Conservation (phyloP, 1,284 basidiomycete genomes). For the Rhizopogon hawkerae region DNA sequence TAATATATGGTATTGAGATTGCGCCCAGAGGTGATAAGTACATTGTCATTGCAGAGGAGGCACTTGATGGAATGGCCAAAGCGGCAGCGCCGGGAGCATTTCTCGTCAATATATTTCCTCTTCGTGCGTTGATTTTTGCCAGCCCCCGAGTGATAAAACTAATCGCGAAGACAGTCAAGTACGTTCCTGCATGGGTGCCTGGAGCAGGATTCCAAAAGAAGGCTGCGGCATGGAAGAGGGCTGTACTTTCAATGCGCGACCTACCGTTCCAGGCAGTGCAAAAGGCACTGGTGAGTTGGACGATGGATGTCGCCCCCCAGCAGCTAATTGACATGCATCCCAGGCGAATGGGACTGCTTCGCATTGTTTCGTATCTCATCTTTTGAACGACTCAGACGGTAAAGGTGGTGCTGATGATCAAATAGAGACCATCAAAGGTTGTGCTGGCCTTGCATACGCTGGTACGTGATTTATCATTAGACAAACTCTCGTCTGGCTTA, state of each 20-base stretch:
- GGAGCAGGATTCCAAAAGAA: conserved; percentile 27
- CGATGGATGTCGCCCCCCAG: not conserved
- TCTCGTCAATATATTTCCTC: conserved; percentile 30
- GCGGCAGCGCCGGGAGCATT: conserved; percentile 31
- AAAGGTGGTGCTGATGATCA: conserved; percentile 14
- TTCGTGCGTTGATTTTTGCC: conserved; percentile 14
- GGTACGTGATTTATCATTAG: conserved; percentile 13
- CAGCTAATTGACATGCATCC: not conserved
- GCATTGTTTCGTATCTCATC: conserved; percentile 25
- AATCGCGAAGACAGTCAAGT: conserved; percentile 20
- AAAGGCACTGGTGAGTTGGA: conserved; percentile 19
- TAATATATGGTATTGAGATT: conserved; percentile 31
- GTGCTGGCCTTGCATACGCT: conserved; percentile 27
- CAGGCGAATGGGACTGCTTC: conserved; percentile 23
- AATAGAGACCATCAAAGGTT: conserved; percentile 22
- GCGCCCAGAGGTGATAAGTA: conserved; percentile 28
- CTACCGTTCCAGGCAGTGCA: conserved; percentile 22
- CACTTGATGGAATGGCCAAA: conserved; percentile 29
- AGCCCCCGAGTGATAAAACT: not conserved
- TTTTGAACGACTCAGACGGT: conserved; percentile 16
- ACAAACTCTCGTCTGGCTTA: not conserved
- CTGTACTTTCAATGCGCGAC: conserved; percentile 25
- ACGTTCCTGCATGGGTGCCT: conserved; percentile 25
- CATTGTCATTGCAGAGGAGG: conserved; percentile 30
- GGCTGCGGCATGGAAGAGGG: conserved; percentile 23